Conservation (phyloP, 2,329 filamentous ascomycete species). For the Fusarium denticulatum region DNA sequence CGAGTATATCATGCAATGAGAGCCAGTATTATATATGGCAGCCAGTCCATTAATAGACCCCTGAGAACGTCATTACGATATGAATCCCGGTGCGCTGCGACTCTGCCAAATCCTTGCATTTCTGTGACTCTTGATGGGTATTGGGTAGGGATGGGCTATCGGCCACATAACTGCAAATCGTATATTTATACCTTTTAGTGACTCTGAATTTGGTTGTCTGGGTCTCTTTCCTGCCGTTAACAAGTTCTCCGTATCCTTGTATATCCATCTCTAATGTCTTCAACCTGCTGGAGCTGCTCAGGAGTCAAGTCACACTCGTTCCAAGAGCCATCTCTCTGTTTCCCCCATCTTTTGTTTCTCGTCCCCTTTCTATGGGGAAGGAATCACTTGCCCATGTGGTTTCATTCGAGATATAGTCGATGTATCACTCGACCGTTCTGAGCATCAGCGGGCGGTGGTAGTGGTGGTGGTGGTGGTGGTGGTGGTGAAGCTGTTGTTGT, state of each 20-base stretch:
- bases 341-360: not conserved
- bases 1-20: not conserved
- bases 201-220: not conserved
- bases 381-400: too few relatives aligned
- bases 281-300: not conserved
- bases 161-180: not conserved
- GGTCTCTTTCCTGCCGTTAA: fast-evolving
- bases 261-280: not conserved
- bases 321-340: not conserved
- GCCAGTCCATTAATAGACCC: not conserved
- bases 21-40: not conserved
- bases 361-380: too few relatives aligned
- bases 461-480: not conserved
- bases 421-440: not conserved
- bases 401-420: not conserved
- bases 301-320: not conserved
- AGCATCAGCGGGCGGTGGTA: fast-evolving
- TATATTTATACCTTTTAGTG: not conserved
- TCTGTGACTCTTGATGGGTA: not conserved
- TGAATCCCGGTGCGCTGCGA: not conserved
- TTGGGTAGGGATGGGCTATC: fast-evolving
- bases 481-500: not conserved
- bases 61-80: not conserved
- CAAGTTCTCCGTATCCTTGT: not conserved
- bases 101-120: not conserved